Conservation (phyloP, 83 land plant genomes). For the Picea abies region DNA sequence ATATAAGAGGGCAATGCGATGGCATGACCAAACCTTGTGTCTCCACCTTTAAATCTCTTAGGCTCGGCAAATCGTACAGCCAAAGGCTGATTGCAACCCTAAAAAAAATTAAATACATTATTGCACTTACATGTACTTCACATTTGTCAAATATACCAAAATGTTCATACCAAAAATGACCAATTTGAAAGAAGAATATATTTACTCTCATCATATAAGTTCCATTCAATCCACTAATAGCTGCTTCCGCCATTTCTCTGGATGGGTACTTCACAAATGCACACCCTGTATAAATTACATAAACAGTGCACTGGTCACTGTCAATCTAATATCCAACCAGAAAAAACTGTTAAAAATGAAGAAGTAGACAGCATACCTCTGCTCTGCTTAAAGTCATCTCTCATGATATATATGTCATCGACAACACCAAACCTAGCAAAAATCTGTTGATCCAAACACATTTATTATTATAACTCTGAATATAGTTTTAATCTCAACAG, state of each 20-base stretch:
- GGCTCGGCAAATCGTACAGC: constrained; percentile 98
- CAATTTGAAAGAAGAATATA: neutral
- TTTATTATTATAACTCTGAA: neutral
- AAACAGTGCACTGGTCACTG: neutral
- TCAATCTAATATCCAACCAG: neutral
- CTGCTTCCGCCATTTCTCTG: constrained; percentile 87
- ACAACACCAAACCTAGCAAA: constrained; percentile 86
- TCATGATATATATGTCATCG: constrained; percentile 94
- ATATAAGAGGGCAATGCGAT: neutral
- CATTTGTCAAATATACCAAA: neutral
- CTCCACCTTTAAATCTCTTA: constrained; percentile 81
- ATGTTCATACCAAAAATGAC: neutral
- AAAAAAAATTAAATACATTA: constrained; percentile 2
- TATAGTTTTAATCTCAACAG: neutral
- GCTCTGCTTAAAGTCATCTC: constrained; percentile 83
- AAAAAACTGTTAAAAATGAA: constrained; percentile 2
- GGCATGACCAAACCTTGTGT: constrained; percentile 56
- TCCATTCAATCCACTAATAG: constrained; percentile 87
- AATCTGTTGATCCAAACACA: constrained; percentile 42
- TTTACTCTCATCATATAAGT: constrained; percentile 84
- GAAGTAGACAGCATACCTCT: constrained; percentile 53
- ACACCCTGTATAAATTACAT: constrained; percentile 66
- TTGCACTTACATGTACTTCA: neutral
- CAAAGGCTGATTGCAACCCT: constrained; percentile 98
- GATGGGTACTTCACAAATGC: constrained; percentile 88